Base-by-base conservation (phyloP, 129 eudicot species). In the Flaveria linearis region DNA sequence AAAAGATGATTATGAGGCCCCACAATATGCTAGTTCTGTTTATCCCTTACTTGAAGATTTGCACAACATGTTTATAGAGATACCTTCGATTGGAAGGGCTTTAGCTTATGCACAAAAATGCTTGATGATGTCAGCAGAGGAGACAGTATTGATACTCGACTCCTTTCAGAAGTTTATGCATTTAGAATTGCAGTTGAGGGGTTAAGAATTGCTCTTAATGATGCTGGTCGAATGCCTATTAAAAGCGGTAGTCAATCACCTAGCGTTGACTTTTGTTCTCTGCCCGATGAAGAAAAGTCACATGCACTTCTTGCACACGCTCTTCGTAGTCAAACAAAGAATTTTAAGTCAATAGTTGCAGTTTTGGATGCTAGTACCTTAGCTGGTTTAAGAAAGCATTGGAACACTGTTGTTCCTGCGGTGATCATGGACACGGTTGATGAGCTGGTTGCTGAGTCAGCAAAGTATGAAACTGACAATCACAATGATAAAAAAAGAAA, bases 181-280 rank as follows among this genome's bases (percentile, higher is more conserved):
- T 95, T 95, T 64, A 76, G 86, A 55, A 84, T 88, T 1, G 98
- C 98, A 3, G 98, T 88, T 60, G 98, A 94, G 78, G 97, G 91
- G n/a, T 81, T 94, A 69, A 81, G 98, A 43, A 86, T 91, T 62
- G 98, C 97, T 72, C 71, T 94, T 10, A 94, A 84, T 67, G 81
- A 84, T 61, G 90, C 93, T 0, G 93, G 96, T 6, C 79, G 97
- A 53, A 73, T 83, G 47, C 88, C 92, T 22, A 52, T 86, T 3
- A 87, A 85, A 67, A 20, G 76, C 12, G 74, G 74, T 57, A 75
- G 76, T 20, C 73, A 16, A 22, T 36, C 80, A 0, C 46, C 53
- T 3, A 74, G 78, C 2, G 50, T 57, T 0, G 90, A 85, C 42
- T 95, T 95, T 79, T 80, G 74, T 8, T 81, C 84, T 76, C 92